Conservation (phyloP, 306 rosid genomes). For the Casuarina cunninghamiana region DNA sequence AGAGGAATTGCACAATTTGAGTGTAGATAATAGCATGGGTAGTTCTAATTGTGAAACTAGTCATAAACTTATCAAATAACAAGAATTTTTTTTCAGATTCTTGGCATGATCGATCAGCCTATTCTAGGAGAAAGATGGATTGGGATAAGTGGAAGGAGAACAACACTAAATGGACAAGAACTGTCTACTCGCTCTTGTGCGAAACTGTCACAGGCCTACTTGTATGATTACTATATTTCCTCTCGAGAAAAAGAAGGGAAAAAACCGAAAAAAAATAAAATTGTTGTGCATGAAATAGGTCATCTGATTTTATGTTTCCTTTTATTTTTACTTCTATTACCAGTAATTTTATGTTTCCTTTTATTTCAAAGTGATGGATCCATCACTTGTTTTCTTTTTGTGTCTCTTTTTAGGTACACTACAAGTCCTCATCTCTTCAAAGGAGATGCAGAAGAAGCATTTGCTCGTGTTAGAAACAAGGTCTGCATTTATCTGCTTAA, state of each 20-base stretch:
- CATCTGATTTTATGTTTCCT: conserved; percentile 12
- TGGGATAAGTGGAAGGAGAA: conserved; percentile 72
- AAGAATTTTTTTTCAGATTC: conserved; percentile 49
- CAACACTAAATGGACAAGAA: conserved; percentile 74
- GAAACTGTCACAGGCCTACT: conserved; percentile 70
- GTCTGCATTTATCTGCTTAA: conserved; percentile 33
- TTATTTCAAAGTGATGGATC: conserved; percentile 3
- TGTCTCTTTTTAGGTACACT: conserved; percentile 57
- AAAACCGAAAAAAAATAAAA: too few relatives aligned
- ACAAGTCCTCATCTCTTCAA: conserved; percentile 92
- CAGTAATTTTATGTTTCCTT: conserved; percentile 7
- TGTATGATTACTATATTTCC: conserved; percentile 46
- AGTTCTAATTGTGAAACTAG: background rate
- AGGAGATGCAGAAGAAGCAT: conserved; percentile 82
- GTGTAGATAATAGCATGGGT: conserved; percentile 1
- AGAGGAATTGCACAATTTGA: conserved; percentile 15
- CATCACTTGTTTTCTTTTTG: background rate
- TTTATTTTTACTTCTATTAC: background rate
- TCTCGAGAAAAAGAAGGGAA: background rate
- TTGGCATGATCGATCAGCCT: conserved; percentile 94
- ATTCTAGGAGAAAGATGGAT: conserved; percentile 89
- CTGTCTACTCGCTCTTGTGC: conserved; percentile 74
- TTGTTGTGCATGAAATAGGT: background rate
- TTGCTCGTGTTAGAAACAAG: conserved; percentile 82
- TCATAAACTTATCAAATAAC: conserved; percentile 1